Conservation (phyloP, 371 early-diverging fungal species). For the Circinella minor region DNA sequence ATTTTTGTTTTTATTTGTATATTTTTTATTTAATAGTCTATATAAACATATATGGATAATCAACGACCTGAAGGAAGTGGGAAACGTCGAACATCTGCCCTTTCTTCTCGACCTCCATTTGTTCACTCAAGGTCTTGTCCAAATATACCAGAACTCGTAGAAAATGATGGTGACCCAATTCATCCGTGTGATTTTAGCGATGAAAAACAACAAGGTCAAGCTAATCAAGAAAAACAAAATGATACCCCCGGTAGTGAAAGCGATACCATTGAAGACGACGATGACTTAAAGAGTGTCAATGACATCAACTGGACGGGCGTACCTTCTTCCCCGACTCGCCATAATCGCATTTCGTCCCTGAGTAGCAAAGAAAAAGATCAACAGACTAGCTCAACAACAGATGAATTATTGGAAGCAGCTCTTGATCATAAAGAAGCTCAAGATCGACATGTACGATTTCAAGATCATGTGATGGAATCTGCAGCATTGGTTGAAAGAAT, state of each 20-base stretch:
- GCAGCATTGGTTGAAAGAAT: constrained; percentile 47
- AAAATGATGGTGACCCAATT: neutral
- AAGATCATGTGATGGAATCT: constrained; percentile 50
- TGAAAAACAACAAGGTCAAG: neutral
- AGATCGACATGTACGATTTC: constrained; percentile 52
- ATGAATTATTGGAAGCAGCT: constrained; percentile 49
- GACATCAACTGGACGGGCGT: neutral
- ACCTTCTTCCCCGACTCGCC: neutral
- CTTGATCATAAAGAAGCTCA: constrained; percentile 45
- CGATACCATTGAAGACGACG: constrained; percentile 6
- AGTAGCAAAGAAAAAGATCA: neutral
- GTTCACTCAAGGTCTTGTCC: constrained; percentile 15
- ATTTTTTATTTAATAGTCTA: too few relatives aligned
- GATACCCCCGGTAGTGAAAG: constrained; percentile 5
- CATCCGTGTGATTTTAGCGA: neutral
- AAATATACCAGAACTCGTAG: constrained; percentile 12
- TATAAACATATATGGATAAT: neutral
- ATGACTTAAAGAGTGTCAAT: neutral
- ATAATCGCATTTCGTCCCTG: constrained; percentile 9
- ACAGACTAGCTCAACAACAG: constrained; percentile 3
- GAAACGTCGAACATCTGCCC: neutral
- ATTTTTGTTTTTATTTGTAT: too few relatives aligned
- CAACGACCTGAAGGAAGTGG: constrained; percentile 3
- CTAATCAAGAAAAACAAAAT: neutral
- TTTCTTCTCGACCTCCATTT: constrained; percentile 11